These are phyloP conservation scores for grape (Vitis vinifera) DNA, from an alignment of 164 flowering plant genomes.

Conservation along the genomic window DNA sequence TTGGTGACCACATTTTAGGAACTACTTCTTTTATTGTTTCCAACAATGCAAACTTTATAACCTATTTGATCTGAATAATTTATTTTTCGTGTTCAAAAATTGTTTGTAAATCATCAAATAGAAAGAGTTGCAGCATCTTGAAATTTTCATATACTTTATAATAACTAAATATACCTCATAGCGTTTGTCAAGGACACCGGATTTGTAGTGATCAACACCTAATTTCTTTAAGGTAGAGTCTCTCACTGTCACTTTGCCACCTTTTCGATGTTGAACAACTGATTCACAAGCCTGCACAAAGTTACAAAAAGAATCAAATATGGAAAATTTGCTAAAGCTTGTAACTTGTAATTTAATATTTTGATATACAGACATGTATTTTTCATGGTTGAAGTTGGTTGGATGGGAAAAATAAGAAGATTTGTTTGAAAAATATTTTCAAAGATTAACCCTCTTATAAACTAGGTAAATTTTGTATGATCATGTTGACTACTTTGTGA, in stretches of 20 bases:
- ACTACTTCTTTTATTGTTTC: constrained; percentile 83
- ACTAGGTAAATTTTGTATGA: too few species aligned
- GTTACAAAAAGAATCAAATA: neutral
- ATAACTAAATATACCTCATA: constrained; percentile 52
- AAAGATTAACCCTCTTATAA: too few species aligned
- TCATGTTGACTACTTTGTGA: too few species aligned
- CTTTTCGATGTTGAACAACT: constrained; percentile 77
- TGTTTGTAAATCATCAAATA: neutral
- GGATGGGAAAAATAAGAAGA: too few species aligned
- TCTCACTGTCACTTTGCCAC: constrained; percentile 60
- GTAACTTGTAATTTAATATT: too few species aligned
- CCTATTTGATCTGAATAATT: constrained; percentile 33
- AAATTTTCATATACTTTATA: neutral
- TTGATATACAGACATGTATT: too few species aligned
- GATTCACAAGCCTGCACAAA: constrained; percentile 74
- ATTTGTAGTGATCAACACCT: constrained; percentile 68
- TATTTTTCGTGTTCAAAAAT: neutral
- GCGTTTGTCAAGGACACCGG: constrained; percentile 71
- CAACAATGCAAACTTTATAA: constrained; percentile 63
- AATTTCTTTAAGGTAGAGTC: constrained; percentile 66
- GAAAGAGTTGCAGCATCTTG: neutral
- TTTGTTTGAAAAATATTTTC: too few species aligned
- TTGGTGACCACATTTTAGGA: constrained; percentile 80
- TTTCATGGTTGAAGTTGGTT: too few species aligned
- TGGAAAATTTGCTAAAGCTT: too few species aligned